Base-by-base conservation (phyloP, 2,329 filamentous ascomycete genomes). In the Diaporthe vaccinii region DNA sequence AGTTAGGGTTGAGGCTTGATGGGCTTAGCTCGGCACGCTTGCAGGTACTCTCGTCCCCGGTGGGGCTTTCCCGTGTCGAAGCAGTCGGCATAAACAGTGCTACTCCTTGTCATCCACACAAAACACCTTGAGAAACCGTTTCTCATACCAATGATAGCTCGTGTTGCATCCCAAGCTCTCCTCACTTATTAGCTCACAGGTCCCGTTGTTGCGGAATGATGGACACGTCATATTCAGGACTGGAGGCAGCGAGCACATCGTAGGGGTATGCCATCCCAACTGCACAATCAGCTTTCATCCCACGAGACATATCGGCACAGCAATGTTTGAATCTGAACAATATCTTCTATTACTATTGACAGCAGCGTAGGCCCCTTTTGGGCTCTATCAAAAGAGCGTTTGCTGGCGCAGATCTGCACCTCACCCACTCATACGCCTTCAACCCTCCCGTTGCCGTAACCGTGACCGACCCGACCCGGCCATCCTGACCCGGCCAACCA, bases 261-360 rank as follows among this genome's bases (percentile, higher is more conserved):
- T 17, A 17, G 2, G 22, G 22, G 12, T 4, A 53, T 25, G 22
- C 2, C 41, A 22, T 46, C 39, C 41, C 25, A 39, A n/a, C 10
- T n/a, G 10, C 58, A 44, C 14, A 0, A 14, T 20, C 25, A n/a
- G 36, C 22, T 59, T 17, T 25, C 6, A n/a, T 3, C 22, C 17
- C 5, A 34, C 14, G 3, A 6, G 7, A 15, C 17, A 46, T 9
- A 12, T 67, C 34, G n/a, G 3, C 44, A 6, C 31, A 49, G 31
- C 65, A 28, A 4, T 5, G 6, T 41, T 55, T 53, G 49, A 55
- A 69, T 69, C 9, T 41, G 65, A 55, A 53, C 65, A 41, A 31
- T 55, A 20, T 69, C 22, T 55, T 69, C 65, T 69, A 55, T 69
- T 69, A 69, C 49, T 49, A 69, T 69, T 69, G 31, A 69, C 49